Evolutionary conservation across 2,329 filamentous ascomycete genomes (phyloP).

Genomic region (Talaromyces piceae): DNA sequence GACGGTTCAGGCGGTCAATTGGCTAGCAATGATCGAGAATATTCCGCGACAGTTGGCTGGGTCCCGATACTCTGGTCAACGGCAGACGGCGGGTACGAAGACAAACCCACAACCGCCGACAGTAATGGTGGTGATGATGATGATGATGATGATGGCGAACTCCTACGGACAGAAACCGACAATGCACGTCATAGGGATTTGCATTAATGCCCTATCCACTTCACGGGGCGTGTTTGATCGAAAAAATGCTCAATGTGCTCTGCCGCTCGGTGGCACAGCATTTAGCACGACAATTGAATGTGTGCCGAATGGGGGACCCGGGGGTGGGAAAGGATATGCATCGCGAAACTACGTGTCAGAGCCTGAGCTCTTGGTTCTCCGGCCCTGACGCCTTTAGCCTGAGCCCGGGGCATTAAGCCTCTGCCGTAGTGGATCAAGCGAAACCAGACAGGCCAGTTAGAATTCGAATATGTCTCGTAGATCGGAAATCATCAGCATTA

Average conservation of each 20-base stretch:
- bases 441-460: constrained; percentile 10
- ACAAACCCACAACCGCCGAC: not conserved
- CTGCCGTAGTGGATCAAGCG: constrained; percentile 18
- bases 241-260: not conserved
- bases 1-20: constrained; percentile 11
- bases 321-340: constrained; percentile 11
- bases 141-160: not conserved
- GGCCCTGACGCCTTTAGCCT: constrained; percentile 20
- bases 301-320: not conserved
- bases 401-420: constrained; percentile 15
- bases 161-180: constrained; percentile 9
- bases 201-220: not conserved
- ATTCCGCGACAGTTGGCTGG: constrained; percentile 1
- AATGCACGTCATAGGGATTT: constrained; percentile 13
- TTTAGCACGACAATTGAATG: not conserved
- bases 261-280: not conserved
- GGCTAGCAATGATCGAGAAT: constrained; percentile 8
- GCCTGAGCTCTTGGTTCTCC: constrained; percentile 21
- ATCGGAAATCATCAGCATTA: constrained; percentile 14
- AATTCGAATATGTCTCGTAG: constrained; percentile 8
- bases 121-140: not conserved
- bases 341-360: constrained; percentile 19
- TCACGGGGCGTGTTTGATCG: not conserved
- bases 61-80: constrained; percentile 5
- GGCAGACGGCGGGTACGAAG: constrained; percentile 4